These are phyloP conservation scores for Sclerotinia sclerotiorum DNA, from an alignment of 2,329 filamentous ascomycete species.

Conservation along the genomic window DNA sequence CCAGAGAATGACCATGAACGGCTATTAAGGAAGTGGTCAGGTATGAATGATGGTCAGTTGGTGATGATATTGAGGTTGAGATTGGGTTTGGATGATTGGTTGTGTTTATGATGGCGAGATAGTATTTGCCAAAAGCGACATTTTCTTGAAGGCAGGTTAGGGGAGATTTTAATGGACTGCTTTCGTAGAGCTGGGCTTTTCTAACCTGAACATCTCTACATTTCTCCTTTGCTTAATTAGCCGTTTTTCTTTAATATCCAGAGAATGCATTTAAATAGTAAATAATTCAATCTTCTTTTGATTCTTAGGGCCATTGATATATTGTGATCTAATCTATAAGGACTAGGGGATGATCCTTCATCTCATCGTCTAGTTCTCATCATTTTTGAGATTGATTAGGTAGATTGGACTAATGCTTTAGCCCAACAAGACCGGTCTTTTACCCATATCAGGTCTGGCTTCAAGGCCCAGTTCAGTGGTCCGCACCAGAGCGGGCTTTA, in stretches of 20 bases:
- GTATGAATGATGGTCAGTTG: constrained; percentile 18
- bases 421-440: too few species aligned
- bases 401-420: neutral
- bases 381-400: neutral
- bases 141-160: constrained; percentile 39
- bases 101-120: constrained; percentile 37
- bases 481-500: neutral
- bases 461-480: neutral
- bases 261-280: constrained; percentile 40
- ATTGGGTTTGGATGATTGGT: constrained; percentile 23
- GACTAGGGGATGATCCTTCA: too few species aligned
- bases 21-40: constrained; percentile 64
- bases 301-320: neutral
- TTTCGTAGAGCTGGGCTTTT: constrained; percentile 34
- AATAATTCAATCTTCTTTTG: constrained; percentile 21
- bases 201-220: constrained; percentile 37
- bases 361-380: neutral
- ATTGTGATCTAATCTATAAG: neutral
- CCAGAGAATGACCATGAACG: constrained; percentile 98
- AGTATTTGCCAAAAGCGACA: constrained; percentile 40
- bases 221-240: constrained; percentile 43
- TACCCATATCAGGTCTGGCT: neutral
- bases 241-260: constrained; percentile 38
- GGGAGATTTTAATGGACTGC: constrained; percentile 36
- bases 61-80: constrained; percentile 20